A percentile compares a stretch with the other conserved stretches of the same genome.
Conservation (phyloP, 2,329 filamentous ascomycete species). For the Botrytis aclada region DNA sequence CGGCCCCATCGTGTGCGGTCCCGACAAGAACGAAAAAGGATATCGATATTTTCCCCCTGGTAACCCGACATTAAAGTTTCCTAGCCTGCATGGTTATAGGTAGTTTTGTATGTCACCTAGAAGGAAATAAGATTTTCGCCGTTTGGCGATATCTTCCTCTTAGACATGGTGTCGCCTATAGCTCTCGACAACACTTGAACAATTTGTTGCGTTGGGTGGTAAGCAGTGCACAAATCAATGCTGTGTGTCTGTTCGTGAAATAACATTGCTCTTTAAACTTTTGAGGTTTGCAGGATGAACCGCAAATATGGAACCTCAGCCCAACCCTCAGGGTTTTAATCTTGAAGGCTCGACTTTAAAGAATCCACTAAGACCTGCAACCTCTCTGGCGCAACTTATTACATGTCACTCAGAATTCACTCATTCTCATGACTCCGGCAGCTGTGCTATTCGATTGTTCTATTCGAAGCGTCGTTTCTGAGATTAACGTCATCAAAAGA, state of each 20-base stretch:
- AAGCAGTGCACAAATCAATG: not conserved
- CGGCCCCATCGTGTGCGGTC: not conserved
- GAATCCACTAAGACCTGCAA: not conserved
- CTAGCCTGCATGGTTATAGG: not conserved
- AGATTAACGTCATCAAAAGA: not conserved
- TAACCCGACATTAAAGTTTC: not conserved
- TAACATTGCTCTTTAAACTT: not conserved
- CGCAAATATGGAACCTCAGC: not conserved
- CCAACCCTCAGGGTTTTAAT: not conserved
- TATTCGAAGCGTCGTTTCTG: not conserved
- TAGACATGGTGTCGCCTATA: not conserved
- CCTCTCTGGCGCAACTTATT: not conserved
- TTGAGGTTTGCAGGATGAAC: not conserved
- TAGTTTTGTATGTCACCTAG: not conserved
- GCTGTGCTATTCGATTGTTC: not conserved
- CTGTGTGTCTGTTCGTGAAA: not conserved
- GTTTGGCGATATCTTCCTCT: not conserved
- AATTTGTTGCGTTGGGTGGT: not conserved
- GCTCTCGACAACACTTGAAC: not conserved
- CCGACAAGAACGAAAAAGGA: not conserved
- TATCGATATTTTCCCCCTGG: not conserved
- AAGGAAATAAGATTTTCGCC: not conserved
- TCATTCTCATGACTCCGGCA: not conserved
- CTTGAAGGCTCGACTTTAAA: not conserved
- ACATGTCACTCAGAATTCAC: too few species aligned